Evolutionary conservation across 257 asterid species (phyloP), one percentile per base, ranked within the genome.

Genomic region (Catharanthus roseus): DNA sequence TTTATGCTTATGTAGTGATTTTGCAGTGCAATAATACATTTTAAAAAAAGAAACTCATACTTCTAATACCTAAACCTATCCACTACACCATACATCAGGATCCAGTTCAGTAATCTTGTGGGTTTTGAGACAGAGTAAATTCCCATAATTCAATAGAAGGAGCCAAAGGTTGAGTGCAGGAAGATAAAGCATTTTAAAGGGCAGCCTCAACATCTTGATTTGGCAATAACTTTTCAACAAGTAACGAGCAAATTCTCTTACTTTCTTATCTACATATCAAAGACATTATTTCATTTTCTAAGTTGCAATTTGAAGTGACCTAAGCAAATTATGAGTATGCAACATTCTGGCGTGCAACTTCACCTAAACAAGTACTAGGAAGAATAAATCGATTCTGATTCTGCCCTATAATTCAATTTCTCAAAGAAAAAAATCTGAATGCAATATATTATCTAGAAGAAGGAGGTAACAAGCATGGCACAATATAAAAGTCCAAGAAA

Each of bases 381-480:
- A 53, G 34, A 36, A 38, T 42, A 26, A 26, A 1, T 6, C 23
- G 44, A 23, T 15, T 73, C 51, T 26, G 71, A 10, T 34, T 19
- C 28, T 21, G 19, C 8, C 45, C 47, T 7, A 34, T 19, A 34
- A 62, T 62, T 34, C 67, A 34, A 4, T 62, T 7, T 45, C 29
- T 62, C 39, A 61, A 9, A 62, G 26, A 39, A n/a, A 10, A 62
- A 33, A 34, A 5, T 23, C 26, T 5, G 31, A 31, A 61, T 62
- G 67, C 45, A 18, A 62, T 34, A 62, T 41, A 62, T 34, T 19
- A 21, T 62, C 28, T 19, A 62, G 42, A 62, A 73, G 21, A 39
- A 51, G 10, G 21, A 42, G 19, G 65, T 10, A 50, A 24, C 76
- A 73, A 38, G 45, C 33, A 38, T 54, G 24, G 28, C 61, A 74